These are phyloP conservation scores for Cladosporium sp. DNA, from an alignment of 2,329 filamentous ascomycete species.

Conservation along the genomic window DNA sequence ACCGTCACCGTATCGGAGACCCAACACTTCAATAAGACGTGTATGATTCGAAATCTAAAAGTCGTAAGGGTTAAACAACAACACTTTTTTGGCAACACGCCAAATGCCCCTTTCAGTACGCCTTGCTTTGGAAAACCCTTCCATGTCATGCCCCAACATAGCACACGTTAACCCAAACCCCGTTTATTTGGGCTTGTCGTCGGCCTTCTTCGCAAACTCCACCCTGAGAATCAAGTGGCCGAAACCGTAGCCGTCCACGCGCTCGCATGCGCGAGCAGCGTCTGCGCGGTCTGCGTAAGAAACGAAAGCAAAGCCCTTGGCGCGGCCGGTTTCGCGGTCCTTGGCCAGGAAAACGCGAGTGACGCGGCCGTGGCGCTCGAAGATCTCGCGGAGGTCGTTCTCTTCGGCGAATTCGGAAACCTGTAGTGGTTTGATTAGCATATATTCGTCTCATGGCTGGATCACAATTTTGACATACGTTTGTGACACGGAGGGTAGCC, in stretches of 20 bases:
- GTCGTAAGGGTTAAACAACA: slow-evolving; percentile 4
- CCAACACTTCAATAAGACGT: slow-evolving; percentile 1
- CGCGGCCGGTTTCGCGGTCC: slow-evolving; percentile 90
- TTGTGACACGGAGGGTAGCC: slow-evolving; percentile 93
- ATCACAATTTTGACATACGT: slow-evolving; percentile 61
- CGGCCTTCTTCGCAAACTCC: slow-evolving; percentile 71
- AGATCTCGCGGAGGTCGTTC: slow-evolving; percentile 91
- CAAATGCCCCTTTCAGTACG: slow-evolving; percentile 4
- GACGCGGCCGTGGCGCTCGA: slow-evolving; percentile 93
- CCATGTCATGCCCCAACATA: slow-evolving; percentile 5
- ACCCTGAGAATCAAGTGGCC: slow-evolving; percentile 82
- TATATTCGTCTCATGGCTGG: no score
- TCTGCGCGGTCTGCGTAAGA: slow-evolving; percentile 88
- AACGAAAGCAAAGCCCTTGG: slow-evolving; percentile 99
- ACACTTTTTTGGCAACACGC: background rate
- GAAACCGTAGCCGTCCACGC: slow-evolving; percentile 95
- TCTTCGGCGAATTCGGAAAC: slow-evolving; percentile 98
- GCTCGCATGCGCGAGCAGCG: slow-evolving; percentile 87
- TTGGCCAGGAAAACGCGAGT: slow-evolving; percentile 97
- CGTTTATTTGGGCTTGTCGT: slow-evolving; percentile 12
- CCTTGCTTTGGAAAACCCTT: background rate
- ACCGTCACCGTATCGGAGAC: background rate
- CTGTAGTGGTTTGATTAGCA: slow-evolving; percentile 44
- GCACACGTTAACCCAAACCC: background rate
- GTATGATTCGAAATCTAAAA: slow-evolving; percentile 10